Evolutionary conservation across 1,284 basidiomycete genomes (phyloP).

Genomic region (Taiwanofungus camphoratus): DNA sequence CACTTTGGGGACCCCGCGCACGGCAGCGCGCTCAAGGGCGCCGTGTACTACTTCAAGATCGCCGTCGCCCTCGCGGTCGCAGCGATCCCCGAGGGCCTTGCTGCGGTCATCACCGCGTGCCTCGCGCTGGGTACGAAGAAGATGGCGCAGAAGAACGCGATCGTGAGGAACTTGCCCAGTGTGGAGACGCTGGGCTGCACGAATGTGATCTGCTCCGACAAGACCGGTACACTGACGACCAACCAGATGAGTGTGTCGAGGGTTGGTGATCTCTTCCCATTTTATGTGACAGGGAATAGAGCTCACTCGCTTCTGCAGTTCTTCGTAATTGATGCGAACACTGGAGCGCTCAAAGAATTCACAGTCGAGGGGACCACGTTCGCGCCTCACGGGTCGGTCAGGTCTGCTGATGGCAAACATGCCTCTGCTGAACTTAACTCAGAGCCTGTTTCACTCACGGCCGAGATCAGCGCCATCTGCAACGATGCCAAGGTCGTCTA

Average conservation of each 20-base stretch:
- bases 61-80: conserved; percentile 95
- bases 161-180: conserved; percentile 91
- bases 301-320: conserved; percentile 45
- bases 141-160: conserved; percentile 97
- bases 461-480: conserved; percentile 87
- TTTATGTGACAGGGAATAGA: not conserved
- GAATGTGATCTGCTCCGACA: conserved; percentile 96
- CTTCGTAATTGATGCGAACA: conserved; percentile 57
- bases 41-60: conserved; percentile 97
- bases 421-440: conserved; percentile 54
- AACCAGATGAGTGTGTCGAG: conserved; percentile 94
- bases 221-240: conserved; percentile 93
- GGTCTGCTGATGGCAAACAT: conserved; percentile 56
- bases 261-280: conserved; percentile 37
- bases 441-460: conserved; percentile 74
- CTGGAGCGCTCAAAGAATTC: conserved; percentile 60
- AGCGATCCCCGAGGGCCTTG: conserved; percentile 92
- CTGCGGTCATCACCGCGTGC: conserved; percentile 96
- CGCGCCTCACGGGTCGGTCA: conserved; percentile 75
- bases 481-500: conserved; percentile 92
- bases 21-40: conserved; percentile 84
- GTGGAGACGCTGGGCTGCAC: conserved; percentile 96
- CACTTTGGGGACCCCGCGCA: conserved; percentile 93
- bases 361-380: conserved; percentile 87
- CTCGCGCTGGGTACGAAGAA: conserved; percentile 93